Conservation (phyloP, 2,329 filamentous ascomycete genomes). For the Aspergillus brunneoviolaceus region DNA sequence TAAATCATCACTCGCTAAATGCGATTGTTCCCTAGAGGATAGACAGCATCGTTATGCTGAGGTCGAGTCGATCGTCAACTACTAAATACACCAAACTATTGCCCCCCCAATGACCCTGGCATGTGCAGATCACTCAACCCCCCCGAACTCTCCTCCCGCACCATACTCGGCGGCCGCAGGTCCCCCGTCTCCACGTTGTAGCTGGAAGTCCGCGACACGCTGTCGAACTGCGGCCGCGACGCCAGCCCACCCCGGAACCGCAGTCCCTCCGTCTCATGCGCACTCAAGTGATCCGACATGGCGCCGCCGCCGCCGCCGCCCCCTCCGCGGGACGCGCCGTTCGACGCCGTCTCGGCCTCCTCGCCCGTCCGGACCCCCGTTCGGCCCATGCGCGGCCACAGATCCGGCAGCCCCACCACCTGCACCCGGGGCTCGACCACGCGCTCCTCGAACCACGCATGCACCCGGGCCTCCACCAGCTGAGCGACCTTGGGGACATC, state of each 20-base stretch:
- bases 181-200: conserved; percentile 35
- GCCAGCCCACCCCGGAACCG: conserved; percentile 33
- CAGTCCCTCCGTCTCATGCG: conserved; percentile 33
- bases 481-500: conserved; percentile 68
- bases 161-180: conserved; percentile 33
- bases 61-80: no score
- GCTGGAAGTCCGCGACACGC: conserved; percentile 34
- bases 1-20: not conserved
- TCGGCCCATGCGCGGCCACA: conserved; percentile 60
- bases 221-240: conserved; percentile 30
- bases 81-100: not conserved
- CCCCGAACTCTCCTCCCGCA: conserved; percentile 32
- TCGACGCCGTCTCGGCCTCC: conserved; percentile 41
- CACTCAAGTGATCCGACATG: conserved; percentile 24
- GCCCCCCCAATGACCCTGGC: conserved; percentile 35
- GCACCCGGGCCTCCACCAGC: conserved; percentile 62
- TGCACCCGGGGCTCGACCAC: conserved; percentile 66
- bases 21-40: no score
- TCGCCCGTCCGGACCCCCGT: conserved; percentile 46
- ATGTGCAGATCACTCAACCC: conserved; percentile 37
- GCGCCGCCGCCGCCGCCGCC: conserved; percentile 5
- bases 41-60: no score
- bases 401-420: conserved; percentile 60
- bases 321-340: conserved; percentile 29
- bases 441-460: conserved; percentile 67